Base-by-base conservation (phyloP, 202 grass and related monocot species). In the Panicum hallii region DNA sequence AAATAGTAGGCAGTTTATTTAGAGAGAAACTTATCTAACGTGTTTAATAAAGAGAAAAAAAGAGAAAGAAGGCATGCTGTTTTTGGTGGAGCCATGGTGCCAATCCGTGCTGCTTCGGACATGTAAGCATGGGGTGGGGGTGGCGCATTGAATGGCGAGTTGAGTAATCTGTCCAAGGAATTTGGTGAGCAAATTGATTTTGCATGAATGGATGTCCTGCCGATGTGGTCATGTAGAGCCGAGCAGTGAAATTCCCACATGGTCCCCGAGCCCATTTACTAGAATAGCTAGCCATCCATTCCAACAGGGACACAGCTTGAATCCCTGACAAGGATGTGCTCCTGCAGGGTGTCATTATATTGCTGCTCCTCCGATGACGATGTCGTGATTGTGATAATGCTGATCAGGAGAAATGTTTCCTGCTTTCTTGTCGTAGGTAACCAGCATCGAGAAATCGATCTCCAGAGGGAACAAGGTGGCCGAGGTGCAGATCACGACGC, bases 401-500 rank as follows among this genome's bases (percentile, higher is more conserved):
- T 87, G 53, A 87, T 30, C 5, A 63, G 43, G 30, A 6, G 30
- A 77, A 40, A 56, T 15, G 77, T 40, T 65, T 77, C 49, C 30
- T 44, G 26, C 26, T 65, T 82, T 54, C 62, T 79, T 58, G 45
- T 47, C 44, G 38, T 57, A 98, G 95, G 89, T 95, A n/a, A 90
- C 70, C 41, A 88, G 83, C 69, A 95, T 98, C 63, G 93, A 98
- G 78, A 95, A 87, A 80, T 95, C 91, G 5, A 77, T 98, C 69
- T 63, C 78, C 5, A 88, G 89, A 22, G 91, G 95, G 78, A 94
- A 75, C 45, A 94, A 94, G 61, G 93, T 95, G 28, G 93, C 93
- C 5, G 96, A 98, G 83, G 87, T 98, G 85, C 96, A 95, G 75
- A 98, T 98, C 82, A 95, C 96, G 40, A 94, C 96, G 72, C 83